A percentile compares a stretch with the other conserved stretches of the same genome.
phyloP scores from a whole-genome alignment of 208 protist species.

The Acanthamoeba sp. region DNA sequence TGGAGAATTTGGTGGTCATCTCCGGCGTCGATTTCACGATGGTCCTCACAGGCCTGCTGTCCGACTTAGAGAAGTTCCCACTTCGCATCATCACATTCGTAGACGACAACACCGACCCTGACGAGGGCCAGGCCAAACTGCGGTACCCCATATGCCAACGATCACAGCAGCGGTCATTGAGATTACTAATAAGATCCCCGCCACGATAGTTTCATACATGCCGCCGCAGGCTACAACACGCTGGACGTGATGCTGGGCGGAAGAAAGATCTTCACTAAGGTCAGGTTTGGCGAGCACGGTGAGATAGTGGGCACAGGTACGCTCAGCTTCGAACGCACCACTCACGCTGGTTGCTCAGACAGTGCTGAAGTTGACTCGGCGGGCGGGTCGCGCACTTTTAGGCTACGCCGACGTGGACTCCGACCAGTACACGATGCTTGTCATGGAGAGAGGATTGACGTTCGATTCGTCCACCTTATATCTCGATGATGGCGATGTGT shows the following conservation, averaged over 20 bases:
- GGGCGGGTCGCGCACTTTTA: not conserved
- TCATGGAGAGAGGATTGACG: not conserved
- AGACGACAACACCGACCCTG: conserved; percentile 26
- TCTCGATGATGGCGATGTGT: conserved; percentile 24
- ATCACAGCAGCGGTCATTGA: not conserved
- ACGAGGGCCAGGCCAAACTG: not conserved
- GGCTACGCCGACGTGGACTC: not conserved
- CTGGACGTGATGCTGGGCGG: conserved; percentile 13
- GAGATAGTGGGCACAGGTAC: not conserved
- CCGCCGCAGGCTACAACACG: not conserved
- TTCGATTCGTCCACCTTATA: not conserved
- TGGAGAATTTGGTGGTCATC: not conserved
- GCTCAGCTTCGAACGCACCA: not conserved
- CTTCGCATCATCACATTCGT: conserved; percentile 18
- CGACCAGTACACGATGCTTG: conserved; percentile 23
- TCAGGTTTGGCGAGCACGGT: conserved; percentile 27
- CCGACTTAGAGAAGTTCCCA: conserved; percentile 17
- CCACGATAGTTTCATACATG: not conserved
- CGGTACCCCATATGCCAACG: not conserved
- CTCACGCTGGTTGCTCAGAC: too few relatives aligned
- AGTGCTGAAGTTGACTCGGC: too few relatives aligned
- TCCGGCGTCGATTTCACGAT: not conserved
- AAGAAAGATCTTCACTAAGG: not conserved
- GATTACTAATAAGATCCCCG: not conserved
- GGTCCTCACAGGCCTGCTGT: not conserved